These are phyloP conservation scores for Chenopodium suecicum DNA, from an alignment of 148 eudicot genomes.

Conservation along the genomic window DNA sequence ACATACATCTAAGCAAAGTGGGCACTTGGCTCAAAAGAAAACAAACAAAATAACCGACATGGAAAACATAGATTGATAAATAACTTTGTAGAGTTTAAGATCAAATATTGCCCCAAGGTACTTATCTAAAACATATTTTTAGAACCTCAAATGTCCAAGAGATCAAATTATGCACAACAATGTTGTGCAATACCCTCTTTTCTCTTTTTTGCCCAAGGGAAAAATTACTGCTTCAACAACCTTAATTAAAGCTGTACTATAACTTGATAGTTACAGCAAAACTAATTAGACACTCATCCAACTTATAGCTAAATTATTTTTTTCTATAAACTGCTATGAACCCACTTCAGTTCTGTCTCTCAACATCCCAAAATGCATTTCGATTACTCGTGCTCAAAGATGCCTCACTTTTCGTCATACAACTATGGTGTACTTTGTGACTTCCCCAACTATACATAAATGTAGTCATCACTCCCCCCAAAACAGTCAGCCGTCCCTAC, in stretches of 20 bases:
- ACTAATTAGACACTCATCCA: background rate
- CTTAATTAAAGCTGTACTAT: background rate
- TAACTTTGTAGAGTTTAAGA: background rate
- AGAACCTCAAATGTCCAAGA: background rate
- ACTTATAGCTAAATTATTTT: background rate
- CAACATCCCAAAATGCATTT: background rate
- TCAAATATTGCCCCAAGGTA: background rate
- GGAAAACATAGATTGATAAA: background rate
- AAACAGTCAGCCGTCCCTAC: too few relatives aligned
- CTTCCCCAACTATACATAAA: slow-evolving; percentile 1
- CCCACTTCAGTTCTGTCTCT: slow-evolving; percentile 4
- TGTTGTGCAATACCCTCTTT: background rate
- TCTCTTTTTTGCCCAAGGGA: background rate
- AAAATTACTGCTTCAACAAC: background rate
- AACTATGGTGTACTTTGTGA: background rate
- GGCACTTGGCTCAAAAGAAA: background rate
- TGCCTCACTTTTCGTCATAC: background rate
- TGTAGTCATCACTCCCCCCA: background rate
- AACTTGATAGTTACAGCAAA: background rate
- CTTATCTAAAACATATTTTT: background rate
- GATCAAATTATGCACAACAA: background rate
- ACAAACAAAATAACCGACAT: background rate
- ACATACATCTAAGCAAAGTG: background rate
- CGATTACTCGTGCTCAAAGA: background rate
- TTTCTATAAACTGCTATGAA: background rate